Percentiles rank a stretch among this genome's conserved stretches.
Evolutionary conservation across 306 rosid species (phyloP).

Genomic region (Cucumis cinereus): DNA sequence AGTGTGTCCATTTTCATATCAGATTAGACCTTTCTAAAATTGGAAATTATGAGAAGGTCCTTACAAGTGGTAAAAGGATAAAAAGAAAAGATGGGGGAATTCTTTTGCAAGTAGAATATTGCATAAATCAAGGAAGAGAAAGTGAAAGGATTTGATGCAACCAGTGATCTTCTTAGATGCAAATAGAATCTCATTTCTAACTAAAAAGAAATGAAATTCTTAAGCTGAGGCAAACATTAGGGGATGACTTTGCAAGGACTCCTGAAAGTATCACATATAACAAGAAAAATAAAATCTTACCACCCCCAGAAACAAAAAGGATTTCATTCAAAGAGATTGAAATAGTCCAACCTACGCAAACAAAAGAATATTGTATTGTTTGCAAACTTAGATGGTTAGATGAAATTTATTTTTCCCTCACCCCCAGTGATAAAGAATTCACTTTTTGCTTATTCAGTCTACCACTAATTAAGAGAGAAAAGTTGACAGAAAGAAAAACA

Average conservation of each 20-base stretch:
- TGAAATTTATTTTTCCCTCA: neutral
- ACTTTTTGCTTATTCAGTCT: neutral
- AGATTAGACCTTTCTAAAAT: neutral
- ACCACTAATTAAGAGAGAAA: neutral
- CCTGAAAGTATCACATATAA: neutral
- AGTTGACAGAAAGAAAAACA: neutral
- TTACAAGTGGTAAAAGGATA: neutral
- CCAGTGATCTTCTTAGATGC: neutral
- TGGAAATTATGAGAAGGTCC: neutral
- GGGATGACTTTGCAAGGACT: neutral
- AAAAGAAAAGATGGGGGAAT: neutral
- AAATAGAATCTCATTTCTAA: neutral
- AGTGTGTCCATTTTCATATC: neutral
- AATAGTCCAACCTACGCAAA: neutral
- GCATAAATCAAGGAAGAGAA: neutral
- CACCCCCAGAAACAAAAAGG: neutral
- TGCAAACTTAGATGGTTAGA: neutral
- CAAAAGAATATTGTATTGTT: neutral
- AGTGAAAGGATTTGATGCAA: neutral
- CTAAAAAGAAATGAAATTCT: neutral
- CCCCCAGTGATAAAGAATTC: neutral
- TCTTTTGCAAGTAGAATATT: neutral
- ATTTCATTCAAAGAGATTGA: neutral
- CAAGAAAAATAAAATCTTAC: neutral
- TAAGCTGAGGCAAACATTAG: neutral